Evolutionary conservation across 495 filamentous ascomycete species (phyloP).

Genomic region (Aspergillus conjunctus): DNA sequence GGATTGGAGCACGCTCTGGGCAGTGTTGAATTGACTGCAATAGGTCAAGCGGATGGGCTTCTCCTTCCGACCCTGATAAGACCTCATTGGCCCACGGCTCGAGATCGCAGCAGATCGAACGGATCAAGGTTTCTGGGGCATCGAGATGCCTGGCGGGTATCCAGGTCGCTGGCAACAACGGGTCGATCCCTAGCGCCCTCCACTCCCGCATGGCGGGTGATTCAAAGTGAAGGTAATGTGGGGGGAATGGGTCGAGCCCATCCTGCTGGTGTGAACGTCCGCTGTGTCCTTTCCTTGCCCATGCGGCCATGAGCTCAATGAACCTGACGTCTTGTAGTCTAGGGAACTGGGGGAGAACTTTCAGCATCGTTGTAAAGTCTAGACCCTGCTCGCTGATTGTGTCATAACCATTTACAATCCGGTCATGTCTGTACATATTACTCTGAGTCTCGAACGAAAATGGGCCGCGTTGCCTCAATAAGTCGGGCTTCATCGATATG

Average conservation of each 20-base stretch:
- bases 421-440: neutral
- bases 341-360: neutral
- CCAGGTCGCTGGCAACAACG: neutral
- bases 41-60: too few species aligned
- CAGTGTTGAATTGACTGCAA: too few species aligned
- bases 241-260: neutral
- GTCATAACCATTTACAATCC: slow-evolving; percentile 1
- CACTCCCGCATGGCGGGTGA: slow-evolving; percentile 14
- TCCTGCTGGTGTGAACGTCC: neutral
- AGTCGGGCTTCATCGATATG: neutral
- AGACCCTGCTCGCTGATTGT: neutral
- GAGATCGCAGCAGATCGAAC: too few species aligned
- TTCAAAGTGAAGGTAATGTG: neutral
- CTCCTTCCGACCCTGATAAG: too few species aligned
- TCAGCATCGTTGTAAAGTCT: neutral
- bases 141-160: neutral
- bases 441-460: neutral
- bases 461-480: neutral
- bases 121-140: too few species aligned
- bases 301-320: slow-evolving; percentile 1
- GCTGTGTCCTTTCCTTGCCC: neutral
- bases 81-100: too few species aligned
- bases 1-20: too few species aligned
- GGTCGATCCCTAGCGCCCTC: neutral
- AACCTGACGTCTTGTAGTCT: neutral